A percentile compares a stretch with the other conserved stretches of the same genome.
phyloP scores from a whole-genome alignment of 345 rosid species.

The Salix udensis region DNA sequence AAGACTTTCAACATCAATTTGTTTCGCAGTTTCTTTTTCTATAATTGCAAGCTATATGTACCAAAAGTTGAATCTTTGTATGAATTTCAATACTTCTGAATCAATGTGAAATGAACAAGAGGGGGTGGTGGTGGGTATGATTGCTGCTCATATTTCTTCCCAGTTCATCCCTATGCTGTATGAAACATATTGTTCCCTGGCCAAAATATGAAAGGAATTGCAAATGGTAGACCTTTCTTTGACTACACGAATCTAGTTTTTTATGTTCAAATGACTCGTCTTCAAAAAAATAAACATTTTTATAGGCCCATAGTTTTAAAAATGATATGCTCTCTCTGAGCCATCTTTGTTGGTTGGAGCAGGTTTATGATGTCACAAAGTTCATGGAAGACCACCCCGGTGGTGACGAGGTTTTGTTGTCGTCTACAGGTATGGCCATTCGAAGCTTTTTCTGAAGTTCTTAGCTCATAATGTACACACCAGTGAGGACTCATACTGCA shows the following conservation, averaged over 20 bases:
- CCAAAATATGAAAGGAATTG: conserved; percentile 1
- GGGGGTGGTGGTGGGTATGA: neutral
- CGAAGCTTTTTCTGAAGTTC: neutral
- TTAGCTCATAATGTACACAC: neutral
- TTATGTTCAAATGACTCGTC: no score
- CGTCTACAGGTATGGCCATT: conserved; percentile 13
- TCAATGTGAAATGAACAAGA: neutral
- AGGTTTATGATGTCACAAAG: conserved; percentile 24
- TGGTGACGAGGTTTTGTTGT: conserved; percentile 24
- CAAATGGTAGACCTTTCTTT: neutral
- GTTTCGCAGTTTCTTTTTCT: neutral
- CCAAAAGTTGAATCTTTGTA: neutral
- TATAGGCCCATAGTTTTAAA: neutral
- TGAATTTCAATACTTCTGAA: neutral
- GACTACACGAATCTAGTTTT: neutral
- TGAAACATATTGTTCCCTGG: neutral
- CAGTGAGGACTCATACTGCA: neutral
- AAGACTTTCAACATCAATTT: neutral
- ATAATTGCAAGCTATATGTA: neutral
- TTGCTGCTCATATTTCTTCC: neutral
- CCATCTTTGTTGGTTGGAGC: neutral
- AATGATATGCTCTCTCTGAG: neutral
- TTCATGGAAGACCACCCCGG: conserved; percentile 30
- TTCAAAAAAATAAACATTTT: neutral
- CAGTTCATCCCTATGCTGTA: neutral